Base-by-base conservation (phyloP, 1,139 yeast species). In the Pichia kudriavzevii region DNA sequence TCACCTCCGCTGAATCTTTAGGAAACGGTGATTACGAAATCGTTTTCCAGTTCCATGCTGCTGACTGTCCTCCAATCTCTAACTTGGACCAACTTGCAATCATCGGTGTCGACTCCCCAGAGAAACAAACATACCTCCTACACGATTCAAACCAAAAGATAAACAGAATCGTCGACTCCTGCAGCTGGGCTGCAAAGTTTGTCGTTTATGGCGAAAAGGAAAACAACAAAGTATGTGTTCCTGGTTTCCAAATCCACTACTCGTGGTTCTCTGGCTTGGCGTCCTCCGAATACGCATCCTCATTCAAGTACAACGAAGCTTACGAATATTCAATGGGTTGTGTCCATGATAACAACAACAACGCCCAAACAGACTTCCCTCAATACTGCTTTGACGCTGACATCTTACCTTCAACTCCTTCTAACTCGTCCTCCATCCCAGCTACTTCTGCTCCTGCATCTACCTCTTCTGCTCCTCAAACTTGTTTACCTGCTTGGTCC, bases 301-400 rank as follows among this genome's bases (percentile, higher is more conserved):
- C 29, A 6, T 50, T 58, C 53, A 15, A 26, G 3, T 55, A 54
- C 32, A 16, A 38, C 8, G 21, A 36, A 7, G 42, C 48, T 7
- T 47, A 47, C 27, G 58, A 54, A 31, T 49, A 57, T 38, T 31
- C 33, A 15, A 40, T 52, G 12, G 52, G 53, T 18, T 58, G 61
- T 44, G 39, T 32, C 34, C 32, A 40, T 22, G 59, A 56, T 30
- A 55, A 54, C 29, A 43, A 49, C 23, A 46, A 48, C 14, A 45
- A 53, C 27, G 50, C 58, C 2, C 49, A 52, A 39, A 49, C 53
- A 8, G 57, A 54, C 38, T 48, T 55, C 26, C 51, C 60, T 5
- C 46, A 49, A 4, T 58, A 48, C 39, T 52, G 52, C 35, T 56
- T 58, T 57, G 25, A 21, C 7, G 19, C n/a, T 11, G 22, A 20